Evolutionary conservation across 768 basidiomycete genomes (phyloP), one percentile per base, ranked within the genome.

Genomic region (Termitomyces sp.): DNA sequence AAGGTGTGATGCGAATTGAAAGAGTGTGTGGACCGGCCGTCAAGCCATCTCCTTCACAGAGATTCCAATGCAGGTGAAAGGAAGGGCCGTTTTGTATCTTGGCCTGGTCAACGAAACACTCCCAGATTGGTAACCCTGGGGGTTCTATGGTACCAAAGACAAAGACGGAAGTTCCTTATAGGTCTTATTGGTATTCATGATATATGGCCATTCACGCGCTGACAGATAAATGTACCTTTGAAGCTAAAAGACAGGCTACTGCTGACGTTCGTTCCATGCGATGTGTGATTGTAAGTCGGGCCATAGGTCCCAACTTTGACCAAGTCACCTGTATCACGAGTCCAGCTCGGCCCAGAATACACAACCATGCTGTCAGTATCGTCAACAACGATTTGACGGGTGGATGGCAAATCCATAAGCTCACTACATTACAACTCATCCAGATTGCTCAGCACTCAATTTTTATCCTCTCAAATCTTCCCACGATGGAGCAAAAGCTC

Each of bases 271-370:
- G 68, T 72, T n/a, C 64, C 68, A 56, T 73, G 70, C 42, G 68
- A 51, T 6, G 71, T 71, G 28, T 63, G 62, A 40, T 64, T 64
- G 42, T 70, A 73, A 1, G 70, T 53, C 3, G 69, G 64, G 1
- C 73, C 72, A 55, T 57, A 72, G 17, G 64, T 68, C 0, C 72
- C 73, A 19, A 63, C 17, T 0, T 32, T 42, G 44, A 72, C 68
- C 27, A 65, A 63, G 23, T 58, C 65, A 12, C 67, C 66, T 9
- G 50, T 37, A 12, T 67, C 65, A 12, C 28, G 28, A 51, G 65
- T 66, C 73, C 74, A 74, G 0, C 59, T 44, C 28, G 34, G 37
- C 1, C 69, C 64, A 8, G 52, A 60, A 49, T 73, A 74, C 6
- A 57, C 52, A 39, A 74, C 71, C 21, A 49, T 48, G 2, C 59